These are phyloP conservation scores for Limonomyces culmigenus DNA, from an alignment of 1,284 basidiomycete genomes.

Conservation along the genomic window DNA sequence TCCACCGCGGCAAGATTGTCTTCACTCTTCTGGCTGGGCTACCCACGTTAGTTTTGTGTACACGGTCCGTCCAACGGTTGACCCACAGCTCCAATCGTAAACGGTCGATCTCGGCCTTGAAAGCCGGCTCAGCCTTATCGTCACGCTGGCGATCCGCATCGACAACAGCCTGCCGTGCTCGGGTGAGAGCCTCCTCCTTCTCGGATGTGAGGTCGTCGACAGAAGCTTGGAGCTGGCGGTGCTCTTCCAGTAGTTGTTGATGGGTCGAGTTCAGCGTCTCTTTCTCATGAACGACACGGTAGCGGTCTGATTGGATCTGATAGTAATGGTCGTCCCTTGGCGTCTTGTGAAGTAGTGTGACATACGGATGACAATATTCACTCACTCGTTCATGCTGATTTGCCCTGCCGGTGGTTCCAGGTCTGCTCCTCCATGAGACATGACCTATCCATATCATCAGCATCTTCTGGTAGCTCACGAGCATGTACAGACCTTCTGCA, in stretches of 20 bases:
- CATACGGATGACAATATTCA: constrained; percentile 9
- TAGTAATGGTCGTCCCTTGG: constrained; percentile 74
- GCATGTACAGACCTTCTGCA: constrained; percentile 52
- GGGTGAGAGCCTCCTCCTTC: constrained; percentile 49
- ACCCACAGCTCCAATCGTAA: constrained; percentile 68
- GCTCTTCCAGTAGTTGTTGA: constrained; percentile 59
- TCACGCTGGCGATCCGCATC: constrained; percentile 40
- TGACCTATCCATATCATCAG: constrained; percentile 64
- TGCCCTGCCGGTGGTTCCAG: constrained; percentile 21
- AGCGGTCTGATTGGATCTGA: constrained; percentile 63
- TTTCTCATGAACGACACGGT: constrained; percentile 59
- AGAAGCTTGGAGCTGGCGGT: constrained; percentile 51
- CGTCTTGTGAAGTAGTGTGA: neutral
- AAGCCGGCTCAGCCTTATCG: constrained; percentile 51
- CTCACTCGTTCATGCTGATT: constrained; percentile 62
- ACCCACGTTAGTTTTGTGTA: too few species aligned
- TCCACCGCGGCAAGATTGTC: constrained; percentile 73
- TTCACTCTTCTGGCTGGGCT: constrained; percentile 80
- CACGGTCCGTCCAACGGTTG: too few species aligned
- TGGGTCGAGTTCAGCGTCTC: constrained; percentile 70
- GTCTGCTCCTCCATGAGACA: constrained; percentile 15
- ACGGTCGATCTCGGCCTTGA: constrained; percentile 67
- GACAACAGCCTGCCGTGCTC: constrained; percentile 35
- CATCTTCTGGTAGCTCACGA: neutral
- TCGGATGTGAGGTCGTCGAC: constrained; percentile 55